Percentiles rank a stretch among this genome's conserved stretches.
These are phyloP conservation scores for Suhomyces chickasaworum DNA, from an alignment of 1,139 yeast species.

Conservation along the genomic window DNA sequence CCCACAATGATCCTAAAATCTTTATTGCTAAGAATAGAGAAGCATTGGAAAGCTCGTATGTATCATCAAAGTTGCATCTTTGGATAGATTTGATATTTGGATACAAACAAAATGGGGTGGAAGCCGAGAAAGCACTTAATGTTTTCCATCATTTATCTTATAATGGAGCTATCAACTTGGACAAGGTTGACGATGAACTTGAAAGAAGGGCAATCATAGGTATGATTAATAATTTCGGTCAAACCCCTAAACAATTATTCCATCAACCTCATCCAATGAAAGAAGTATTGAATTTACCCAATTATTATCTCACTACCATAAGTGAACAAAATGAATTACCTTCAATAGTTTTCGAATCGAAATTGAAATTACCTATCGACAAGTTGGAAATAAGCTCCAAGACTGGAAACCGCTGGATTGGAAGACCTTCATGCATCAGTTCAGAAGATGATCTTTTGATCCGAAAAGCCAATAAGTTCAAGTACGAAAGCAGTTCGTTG, in stretches of 20 bases:
- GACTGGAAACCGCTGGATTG: conserved; percentile 45
- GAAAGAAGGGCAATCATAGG: conserved; percentile 79
- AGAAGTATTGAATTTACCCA: conserved; percentile 41
- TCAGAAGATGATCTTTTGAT: conserved; percentile 44
- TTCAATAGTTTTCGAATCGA: conserved; percentile 38
- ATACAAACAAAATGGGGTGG: conserved; percentile 68
- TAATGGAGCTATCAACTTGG: conserved; percentile 79
- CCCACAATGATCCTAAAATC: conserved; percentile 67
- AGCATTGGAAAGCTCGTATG: conserved; percentile 80
- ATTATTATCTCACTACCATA: conserved; percentile 32
- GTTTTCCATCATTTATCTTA: conserved; percentile 83
- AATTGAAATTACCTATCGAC: conserved; percentile 36
- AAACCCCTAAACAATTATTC: conserved; percentile 76
- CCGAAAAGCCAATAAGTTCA: conserved; percentile 34
- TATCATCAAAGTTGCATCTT: conserved; percentile 67
- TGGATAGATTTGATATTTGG: conserved; percentile 91
- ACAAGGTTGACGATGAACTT: conserved; percentile 65
- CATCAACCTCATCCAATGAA: conserved; percentile 60
- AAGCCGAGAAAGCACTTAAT: conserved; percentile 65
- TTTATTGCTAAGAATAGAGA: conserved; percentile 75
- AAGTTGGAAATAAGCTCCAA: conserved; percentile 42
- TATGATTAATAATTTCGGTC: conserved; percentile 87
- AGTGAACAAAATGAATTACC: conserved; percentile 27
- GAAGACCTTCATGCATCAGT: conserved; percentile 42
- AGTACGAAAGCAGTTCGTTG: conserved; percentile 37